phyloP scores from a whole-genome alignment of 2,329 filamentous ascomycete species.

The Calonectria pauciramosa region DNA sequence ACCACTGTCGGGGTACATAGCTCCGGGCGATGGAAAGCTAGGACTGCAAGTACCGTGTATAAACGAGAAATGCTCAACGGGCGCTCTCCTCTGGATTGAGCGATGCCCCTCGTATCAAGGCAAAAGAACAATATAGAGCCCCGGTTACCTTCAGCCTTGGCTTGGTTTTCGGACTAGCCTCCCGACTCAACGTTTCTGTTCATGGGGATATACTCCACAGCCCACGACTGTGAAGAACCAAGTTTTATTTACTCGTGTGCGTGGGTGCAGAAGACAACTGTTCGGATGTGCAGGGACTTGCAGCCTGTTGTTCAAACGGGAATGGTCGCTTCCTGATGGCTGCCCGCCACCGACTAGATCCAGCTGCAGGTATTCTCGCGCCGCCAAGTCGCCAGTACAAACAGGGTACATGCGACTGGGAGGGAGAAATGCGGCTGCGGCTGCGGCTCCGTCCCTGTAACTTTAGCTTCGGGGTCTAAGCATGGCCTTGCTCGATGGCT shows the following conservation, averaged over 20 bases:
- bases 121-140: conserved; percentile 4
- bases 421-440: conserved; percentile 22
- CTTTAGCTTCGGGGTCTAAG: conserved; percentile 17
- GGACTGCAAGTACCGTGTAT: conserved; percentile 8
- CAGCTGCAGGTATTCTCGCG: conserved; percentile 31
- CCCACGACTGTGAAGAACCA: background rate
- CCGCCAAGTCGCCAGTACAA: conserved; percentile 32
- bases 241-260: conserved; percentile 7
- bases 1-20: conserved; percentile 36
- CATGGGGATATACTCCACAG: background rate
- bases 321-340: conserved; percentile 29
- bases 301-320: conserved; percentile 28
- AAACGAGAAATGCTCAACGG: conserved; percentile 9
- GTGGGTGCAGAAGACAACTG: conserved; percentile 14
- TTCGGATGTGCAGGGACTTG: conserved; percentile 26
- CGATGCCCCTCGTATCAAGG: background rate
- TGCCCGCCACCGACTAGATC: conserved; percentile 35
- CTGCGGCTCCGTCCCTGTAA: conserved; percentile 35
- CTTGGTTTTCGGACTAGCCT: background rate
- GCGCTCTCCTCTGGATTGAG: conserved; percentile 4
- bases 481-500: background rate
- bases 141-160: background rate
- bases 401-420: conserved; percentile 13
- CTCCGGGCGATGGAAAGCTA: conserved; percentile 2
- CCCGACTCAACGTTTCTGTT: background rate